Conservation (phyloP, 2,329 filamentous ascomycete genomes). For the Penicillium aurantiogriseum region DNA sequence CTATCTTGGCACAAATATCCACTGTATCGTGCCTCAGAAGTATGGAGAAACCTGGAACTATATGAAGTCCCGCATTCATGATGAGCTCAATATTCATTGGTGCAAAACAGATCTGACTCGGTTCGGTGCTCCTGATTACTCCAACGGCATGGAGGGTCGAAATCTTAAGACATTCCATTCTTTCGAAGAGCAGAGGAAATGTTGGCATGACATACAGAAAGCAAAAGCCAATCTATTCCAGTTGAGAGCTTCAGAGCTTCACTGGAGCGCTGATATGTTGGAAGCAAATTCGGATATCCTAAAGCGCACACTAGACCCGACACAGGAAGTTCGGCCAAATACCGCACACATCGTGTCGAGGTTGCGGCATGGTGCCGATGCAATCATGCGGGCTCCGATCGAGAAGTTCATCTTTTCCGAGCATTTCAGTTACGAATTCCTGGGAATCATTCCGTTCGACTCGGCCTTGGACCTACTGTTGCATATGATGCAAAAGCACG, state of each 20-base stretch:
- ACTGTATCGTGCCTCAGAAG: background rate
- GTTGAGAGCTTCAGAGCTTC: constrained; percentile 11
- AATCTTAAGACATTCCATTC: background rate
- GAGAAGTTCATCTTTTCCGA: background rate
- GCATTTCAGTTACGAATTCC: constrained; percentile 13
- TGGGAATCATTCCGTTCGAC: constrained; percentile 15
- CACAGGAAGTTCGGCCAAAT: constrained; percentile 15
- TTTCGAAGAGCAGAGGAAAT: background rate
- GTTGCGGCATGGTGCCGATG: background rate
- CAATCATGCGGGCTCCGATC: background rate
- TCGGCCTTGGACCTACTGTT: constrained; percentile 9
- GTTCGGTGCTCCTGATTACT: background rate
- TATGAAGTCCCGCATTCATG: background rate
- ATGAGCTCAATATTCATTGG: background rate
- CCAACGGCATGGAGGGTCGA: no score
- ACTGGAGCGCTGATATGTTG: constrained; percentile 15
- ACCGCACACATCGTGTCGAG: constrained; percentile 12
- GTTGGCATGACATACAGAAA: constrained; percentile 4
- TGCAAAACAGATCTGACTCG: background rate
- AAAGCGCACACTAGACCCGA: constrained; percentile 19
- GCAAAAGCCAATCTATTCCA: constrained; percentile 7
- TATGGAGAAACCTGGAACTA: background rate
- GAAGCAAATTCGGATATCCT: constrained; percentile 24
- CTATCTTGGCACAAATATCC: background rate
- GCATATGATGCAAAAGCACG: constrained; percentile 9